Evolutionary conservation across 179 eudicot species (phyloP).

Genomic region (Drosera spatulata): DNA sequence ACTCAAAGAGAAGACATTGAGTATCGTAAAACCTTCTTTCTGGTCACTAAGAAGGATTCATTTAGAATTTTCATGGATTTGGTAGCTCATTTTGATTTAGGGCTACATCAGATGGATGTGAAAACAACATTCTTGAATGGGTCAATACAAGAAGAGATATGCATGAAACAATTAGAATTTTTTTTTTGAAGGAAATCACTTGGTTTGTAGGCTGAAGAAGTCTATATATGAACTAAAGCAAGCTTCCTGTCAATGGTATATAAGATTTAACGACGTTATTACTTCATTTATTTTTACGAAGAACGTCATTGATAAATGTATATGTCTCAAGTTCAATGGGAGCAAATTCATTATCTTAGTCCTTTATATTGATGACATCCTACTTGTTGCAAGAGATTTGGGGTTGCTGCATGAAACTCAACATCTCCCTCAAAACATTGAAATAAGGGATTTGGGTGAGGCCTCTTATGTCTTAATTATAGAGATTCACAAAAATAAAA

Average conservation of each 20-base stretch:
- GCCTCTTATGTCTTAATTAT: neutral
- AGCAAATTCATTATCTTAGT: neutral
- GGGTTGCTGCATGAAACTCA: neutral
- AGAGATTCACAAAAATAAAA: neutral
- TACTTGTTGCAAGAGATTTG: neutral
- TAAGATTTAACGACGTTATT: neutral
- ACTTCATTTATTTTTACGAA: neutral
- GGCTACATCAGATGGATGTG: neutral
- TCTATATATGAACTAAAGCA: neutral
- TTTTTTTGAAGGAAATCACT: neutral
- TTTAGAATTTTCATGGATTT: neutral
- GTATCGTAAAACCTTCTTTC: neutral
- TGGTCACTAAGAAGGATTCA: neutral
- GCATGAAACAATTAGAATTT: neutral
- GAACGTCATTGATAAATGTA: neutral
- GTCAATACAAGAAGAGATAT: neutral
- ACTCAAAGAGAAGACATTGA: neutral
- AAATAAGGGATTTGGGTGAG: neutral
- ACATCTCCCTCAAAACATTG: neutral
- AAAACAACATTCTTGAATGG: neutral
- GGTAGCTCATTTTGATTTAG: neutral
- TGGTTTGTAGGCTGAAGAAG: neutral
- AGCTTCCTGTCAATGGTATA: neutral
- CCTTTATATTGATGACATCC: neutral
- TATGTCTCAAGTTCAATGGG: neutral